Evolutionary conservation across 805 yeast genomes (phyloP).

Genomic region (Lipomyces chichibuensis): DNA sequence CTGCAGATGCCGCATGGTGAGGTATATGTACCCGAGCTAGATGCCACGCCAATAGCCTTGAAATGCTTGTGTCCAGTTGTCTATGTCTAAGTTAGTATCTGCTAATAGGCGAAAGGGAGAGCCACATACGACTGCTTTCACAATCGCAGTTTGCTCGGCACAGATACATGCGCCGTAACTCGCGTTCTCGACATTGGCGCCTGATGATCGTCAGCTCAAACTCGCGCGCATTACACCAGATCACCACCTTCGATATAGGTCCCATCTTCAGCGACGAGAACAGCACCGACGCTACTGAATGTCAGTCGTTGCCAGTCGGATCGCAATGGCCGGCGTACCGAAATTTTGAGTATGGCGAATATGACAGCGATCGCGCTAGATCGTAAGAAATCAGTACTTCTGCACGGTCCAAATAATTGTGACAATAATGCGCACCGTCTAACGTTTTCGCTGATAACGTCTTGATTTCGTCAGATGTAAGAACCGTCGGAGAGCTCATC

Average conservation of each 20-base stretch:
- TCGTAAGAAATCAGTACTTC: neutral
- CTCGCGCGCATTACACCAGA: neutral
- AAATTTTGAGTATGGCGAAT: slow-evolving; percentile 75
- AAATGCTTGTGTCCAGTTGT: slow-evolving; percentile 46
- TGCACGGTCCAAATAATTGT: slow-evolving; percentile 21
- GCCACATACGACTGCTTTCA: slow-evolving; percentile 53
- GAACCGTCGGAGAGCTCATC: neutral
- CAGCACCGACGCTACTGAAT: slow-evolving; percentile 70
- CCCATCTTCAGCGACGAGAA: slow-evolving; percentile 58
- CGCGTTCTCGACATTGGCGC: slow-evolving; percentile 94
- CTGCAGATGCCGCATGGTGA: slow-evolving; percentile 96
- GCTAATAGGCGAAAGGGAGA: neutral
- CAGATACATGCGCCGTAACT: slow-evolving; percentile 79
- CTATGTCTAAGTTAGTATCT: slow-evolving; percentile 6
- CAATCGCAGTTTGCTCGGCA: slow-evolving; percentile 72
- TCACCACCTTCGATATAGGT: slow-evolving; percentile 44
- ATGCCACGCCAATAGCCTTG: slow-evolving; percentile 67
- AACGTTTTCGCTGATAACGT: slow-evolving; percentile 22
- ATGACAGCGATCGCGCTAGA: slow-evolving; percentile 56
- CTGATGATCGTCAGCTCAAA: slow-evolving; percentile 44
- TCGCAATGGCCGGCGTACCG: slow-evolving; percentile 30
- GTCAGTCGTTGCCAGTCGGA: neutral
- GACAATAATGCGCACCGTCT: slow-evolving; percentile 16
- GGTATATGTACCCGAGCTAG: slow-evolving; percentile 60
- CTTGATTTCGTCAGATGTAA: slow-evolving; percentile 1